These are phyloP conservation scores for Schizosaccharomyces octosporus DNA, from an alignment of 805 yeast species.

Conservation along the genomic window DNA sequence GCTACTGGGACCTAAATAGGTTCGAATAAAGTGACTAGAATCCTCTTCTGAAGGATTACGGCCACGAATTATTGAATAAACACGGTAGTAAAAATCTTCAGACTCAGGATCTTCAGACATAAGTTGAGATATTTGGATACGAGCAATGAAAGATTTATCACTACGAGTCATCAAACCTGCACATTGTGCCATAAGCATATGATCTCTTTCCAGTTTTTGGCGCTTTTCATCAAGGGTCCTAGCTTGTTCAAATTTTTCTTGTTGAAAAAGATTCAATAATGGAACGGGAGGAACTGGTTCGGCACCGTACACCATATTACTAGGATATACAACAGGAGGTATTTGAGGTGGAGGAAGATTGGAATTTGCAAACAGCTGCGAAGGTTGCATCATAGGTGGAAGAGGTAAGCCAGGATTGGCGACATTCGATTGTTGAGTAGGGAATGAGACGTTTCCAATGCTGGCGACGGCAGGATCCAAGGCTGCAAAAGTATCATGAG, in stretches of 20 bases:
- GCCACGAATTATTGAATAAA: conserved; percentile 48
- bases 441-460: not conserved
- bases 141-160: conserved; percentile 84
- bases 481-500: not conserved
- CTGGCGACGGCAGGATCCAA: not conserved
- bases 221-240: not conserved
- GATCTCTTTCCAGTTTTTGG: conserved; percentile 14
- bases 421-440: not conserved
- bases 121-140: conserved; percentile 82
- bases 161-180: conserved; percentile 92
- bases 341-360: not conserved
- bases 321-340: not conserved
- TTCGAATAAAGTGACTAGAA: conserved; percentile 69
- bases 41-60: conserved; percentile 29
- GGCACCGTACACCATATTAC: not conserved
- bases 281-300: not conserved
- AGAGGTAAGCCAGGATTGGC: not conserved
- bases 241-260: not conserved
- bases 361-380: not conserved
- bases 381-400: not conserved
- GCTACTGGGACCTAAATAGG: conserved; percentile 61
- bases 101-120: conserved; percentile 92
- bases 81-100: conserved; percentile 91
- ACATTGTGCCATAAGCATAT: conserved; percentile 33
- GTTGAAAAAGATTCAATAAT: not conserved